Evolutionary conservation across 768 basidiomycete species (phyloP), one percentile per base, ranked within the genome.

Genomic region (Termitomyces sp.): DNA sequence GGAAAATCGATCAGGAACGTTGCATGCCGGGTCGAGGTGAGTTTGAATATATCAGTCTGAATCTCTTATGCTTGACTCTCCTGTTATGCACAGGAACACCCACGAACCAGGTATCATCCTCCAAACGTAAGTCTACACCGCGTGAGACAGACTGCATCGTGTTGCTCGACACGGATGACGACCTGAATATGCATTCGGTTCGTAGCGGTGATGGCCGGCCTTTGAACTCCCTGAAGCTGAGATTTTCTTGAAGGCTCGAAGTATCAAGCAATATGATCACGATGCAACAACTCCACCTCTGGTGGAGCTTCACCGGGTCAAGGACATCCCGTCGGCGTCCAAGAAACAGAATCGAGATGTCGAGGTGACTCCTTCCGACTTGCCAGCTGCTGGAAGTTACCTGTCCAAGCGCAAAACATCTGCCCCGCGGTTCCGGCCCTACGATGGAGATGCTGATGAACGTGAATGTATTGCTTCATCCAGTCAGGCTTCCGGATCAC

Each of bases 401-500:
- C 18, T 47, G 18, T 41, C n/a, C 9, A 59, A 55, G 34, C 53
- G 36, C 31, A 57, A 31, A 24, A 20, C 56, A 36, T 31, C 31
- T 30, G 22, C 61, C 13, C 37, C 57, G 37, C 50, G 18, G 15
- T 46, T 54, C 24, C 51, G 42, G 7, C 0, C 4, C n/a, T 42
- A 60, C 39, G 49, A 44, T 18, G 33, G 31, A 0, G 47, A n/a
- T 18, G 33, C 27, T 24, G 54, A 58, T 16, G 30, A 36, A 18
- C 37, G 3, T 11, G 55, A 63, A 27, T 39, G 36, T 24, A 27
- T 58, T 46, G 4, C 54, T 34, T 33, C 60, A 9, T 24, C 27
- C 9, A 34, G 13, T 36, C 48, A 48, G 27, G 37, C 53, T 6
- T 49, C 50, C 8, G 58, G 55, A 22, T 61, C 61, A n/a, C 61